Evolutionary conservation across 163 green algal genomes (phyloP).

Genomic region (Coccomyxa subellipsoidea): DNA sequence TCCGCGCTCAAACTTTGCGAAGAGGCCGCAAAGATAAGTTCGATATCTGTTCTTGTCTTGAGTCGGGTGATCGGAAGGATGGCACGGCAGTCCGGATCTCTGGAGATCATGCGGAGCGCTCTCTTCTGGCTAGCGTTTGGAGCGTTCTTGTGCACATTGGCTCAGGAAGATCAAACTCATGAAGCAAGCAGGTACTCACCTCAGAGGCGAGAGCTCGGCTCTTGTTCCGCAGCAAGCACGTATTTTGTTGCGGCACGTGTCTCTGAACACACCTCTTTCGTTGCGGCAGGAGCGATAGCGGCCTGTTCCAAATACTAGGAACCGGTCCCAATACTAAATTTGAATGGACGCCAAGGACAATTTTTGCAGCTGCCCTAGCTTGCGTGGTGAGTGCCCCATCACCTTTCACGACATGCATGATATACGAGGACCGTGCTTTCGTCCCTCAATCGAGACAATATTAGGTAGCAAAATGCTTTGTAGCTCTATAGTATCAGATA

Average conservation of each 20-base stretch:
- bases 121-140: neutral
- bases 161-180: neutral
- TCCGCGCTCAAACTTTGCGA: no score
- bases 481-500: no score
- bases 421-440: no score
- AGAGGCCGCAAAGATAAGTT: no score
- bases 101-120: neutral
- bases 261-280: neutral
- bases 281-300: neutral
- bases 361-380: neutral
- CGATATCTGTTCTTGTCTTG: no score
- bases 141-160: neutral
- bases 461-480: no score
- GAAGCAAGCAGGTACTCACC: no score
- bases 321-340: neutral
- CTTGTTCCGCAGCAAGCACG: no score
- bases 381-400: neutral
- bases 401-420: neutral
- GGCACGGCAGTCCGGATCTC: neutral
- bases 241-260: neutral
- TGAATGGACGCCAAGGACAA: conserved; percentile 6
- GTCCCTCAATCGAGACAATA: no score
- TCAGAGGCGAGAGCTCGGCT: no score
- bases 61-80: neutral
- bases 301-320: neutral